Conservation (phyloP, 2,329 filamentous ascomycete species). For the Diaporthe citri region DNA sequence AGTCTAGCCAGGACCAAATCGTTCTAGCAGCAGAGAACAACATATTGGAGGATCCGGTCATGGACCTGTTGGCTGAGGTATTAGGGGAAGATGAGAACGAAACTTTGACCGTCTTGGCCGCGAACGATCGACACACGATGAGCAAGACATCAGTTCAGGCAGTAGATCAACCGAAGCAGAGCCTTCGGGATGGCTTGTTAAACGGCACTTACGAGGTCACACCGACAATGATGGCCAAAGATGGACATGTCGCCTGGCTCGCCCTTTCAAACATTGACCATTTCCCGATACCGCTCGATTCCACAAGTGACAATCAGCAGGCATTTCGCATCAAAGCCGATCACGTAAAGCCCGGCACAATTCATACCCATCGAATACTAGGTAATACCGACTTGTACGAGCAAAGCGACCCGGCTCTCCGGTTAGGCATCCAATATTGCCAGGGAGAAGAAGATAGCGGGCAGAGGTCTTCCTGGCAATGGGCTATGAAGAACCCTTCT, state of each 20-base stretch:
- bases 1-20: background rate
- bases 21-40: background rate
- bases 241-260: background rate
- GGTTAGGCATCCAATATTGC: constrained; percentile 5
- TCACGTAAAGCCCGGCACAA: constrained; percentile 2
- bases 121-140: constrained; percentile 3
- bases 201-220: background rate
- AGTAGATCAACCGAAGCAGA: background rate
- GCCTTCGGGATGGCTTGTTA: background rate
- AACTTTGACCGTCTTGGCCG: background rate
- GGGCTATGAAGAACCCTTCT: background rate
- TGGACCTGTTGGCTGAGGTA: background rate
- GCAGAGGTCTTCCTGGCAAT: background rate
- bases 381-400: background rate
- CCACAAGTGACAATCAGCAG: background rate
- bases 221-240: background rate
- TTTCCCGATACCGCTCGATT: background rate
- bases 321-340: constrained; percentile 1
- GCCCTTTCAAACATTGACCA: background rate
- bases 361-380: background rate
- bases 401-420: constrained; percentile 11
- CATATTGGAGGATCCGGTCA: constrained; percentile 1
- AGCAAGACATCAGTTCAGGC: constrained; percentile 5
- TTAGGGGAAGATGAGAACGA: constrained; percentile 1
- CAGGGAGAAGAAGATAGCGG: background rate